Percentiles rank a stretch among this genome's conserved stretches.
Evolutionary conservation across 768 basidiomycete species (phyloP).

Genomic region (Arthromyces matolae): DNA sequence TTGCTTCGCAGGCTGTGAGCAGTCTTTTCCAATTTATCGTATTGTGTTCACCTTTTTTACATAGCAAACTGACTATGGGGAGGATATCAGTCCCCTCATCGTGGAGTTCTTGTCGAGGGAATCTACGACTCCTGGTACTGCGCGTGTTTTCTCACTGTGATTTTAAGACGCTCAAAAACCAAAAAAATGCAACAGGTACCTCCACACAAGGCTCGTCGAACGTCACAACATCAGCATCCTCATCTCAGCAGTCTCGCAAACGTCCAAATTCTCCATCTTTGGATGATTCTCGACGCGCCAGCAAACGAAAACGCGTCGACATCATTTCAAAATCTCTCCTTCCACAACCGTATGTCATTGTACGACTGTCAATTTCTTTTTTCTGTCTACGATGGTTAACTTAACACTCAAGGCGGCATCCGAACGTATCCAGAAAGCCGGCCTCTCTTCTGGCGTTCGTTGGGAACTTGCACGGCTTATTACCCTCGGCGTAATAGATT

Average conservation of each 20-base stretch:
- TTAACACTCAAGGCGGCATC: slow-evolving; percentile 15
- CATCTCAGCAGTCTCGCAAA: slow-evolving; percentile 19
- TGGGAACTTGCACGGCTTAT: slow-evolving; percentile 50
- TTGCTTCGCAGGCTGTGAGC: slow-evolving; percentile 5
- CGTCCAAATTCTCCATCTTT: slow-evolving; percentile 31
- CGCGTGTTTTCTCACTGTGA: not conserved
- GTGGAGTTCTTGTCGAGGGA: not conserved
- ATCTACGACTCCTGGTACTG: not conserved
- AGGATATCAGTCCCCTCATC: slow-evolving; percentile 7
- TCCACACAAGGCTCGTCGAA: slow-evolving; percentile 9
- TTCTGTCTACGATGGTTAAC: not conserved
- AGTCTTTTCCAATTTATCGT: not conserved
- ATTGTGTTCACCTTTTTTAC: not conserved
- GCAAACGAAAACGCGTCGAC: slow-evolving; percentile 6
- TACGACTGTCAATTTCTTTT: slow-evolving; percentile 5
- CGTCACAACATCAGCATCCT: slow-evolving; percentile 18
- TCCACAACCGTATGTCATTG: slow-evolving; percentile 17
- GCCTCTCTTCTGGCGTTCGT: slow-evolving; percentile 39
- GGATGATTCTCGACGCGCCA: not conserved
- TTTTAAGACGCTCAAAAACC: too few relatives aligned
- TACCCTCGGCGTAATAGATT: slow-evolving; percentile 20
- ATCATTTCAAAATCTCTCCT: not conserved
- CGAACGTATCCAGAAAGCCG: slow-evolving; percentile 9
- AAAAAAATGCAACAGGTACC: not conserved
- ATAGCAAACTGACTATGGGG: slow-evolving; percentile 13